phyloP scores from a whole-genome alignment of 371 early-diverging fungal genomes.

The Conidiobolus incongruus region DNA sequence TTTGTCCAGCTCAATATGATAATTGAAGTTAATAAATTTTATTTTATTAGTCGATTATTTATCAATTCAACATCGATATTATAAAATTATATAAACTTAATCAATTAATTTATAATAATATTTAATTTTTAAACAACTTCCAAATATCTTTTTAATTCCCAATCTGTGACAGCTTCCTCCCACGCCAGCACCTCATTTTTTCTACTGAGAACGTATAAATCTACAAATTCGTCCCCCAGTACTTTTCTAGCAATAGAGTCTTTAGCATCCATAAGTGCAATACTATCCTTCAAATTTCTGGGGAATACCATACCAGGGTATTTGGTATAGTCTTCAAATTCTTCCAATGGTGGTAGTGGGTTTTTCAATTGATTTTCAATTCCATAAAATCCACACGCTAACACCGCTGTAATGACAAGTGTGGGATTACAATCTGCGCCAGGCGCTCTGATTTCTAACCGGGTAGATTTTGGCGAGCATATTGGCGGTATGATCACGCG shows the following conservation, averaged over 20 bases:
- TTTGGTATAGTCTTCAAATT: conserved; percentile 4
- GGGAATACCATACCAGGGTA: conserved; percentile 22
- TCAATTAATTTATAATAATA: background rate
- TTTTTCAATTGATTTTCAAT: conserved; percentile 30
- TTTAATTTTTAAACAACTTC: conserved; percentile 22
- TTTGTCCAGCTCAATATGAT: too few relatives aligned
- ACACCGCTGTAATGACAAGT: conserved; percentile 46
- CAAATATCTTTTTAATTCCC: conserved; percentile 51
- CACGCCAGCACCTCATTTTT: conserved; percentile 49
- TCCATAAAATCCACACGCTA: conserved; percentile 58
- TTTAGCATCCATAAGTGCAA: conserved; percentile 26
- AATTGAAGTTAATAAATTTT: too few relatives aligned
- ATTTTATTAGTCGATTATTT: too few relatives aligned
- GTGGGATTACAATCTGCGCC: conserved; percentile 71
- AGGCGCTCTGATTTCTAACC: conserved; percentile 58
- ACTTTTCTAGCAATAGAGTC: conserved; percentile 48
- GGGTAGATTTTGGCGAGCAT: conserved; percentile 29
- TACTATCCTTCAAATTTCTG: conserved; percentile 38
- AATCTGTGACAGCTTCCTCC: conserved; percentile 50
- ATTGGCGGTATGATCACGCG: conserved; percentile 54
- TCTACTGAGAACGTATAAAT: conserved; percentile 48
- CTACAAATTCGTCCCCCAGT: conserved; percentile 56
- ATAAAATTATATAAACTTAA: too few relatives aligned
- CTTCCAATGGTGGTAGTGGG: conserved; percentile 13
- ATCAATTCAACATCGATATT: too few relatives aligned